These are phyloP conservation scores for Sicyos baderoa DNA, from an alignment of 306 rosid species.

Conservation along the genomic window DNA sequence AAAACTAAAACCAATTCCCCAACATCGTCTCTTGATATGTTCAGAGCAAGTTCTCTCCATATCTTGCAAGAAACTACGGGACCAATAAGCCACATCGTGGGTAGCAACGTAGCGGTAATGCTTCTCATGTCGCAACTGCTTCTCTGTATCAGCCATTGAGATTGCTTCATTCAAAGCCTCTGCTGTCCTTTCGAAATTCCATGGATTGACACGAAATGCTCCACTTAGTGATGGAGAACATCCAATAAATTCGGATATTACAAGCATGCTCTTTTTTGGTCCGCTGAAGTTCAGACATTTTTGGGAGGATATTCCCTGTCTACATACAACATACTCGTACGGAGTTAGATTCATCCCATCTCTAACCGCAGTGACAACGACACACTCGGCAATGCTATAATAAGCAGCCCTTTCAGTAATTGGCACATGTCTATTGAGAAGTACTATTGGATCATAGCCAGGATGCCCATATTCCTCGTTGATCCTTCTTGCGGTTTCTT, in stretches of 20 bases:
- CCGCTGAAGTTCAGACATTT: slow-evolving; percentile 33
- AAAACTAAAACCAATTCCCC: slow-evolving; percentile 75
- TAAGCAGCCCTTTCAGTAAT: slow-evolving; percentile 53
- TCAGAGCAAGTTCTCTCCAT: slow-evolving; percentile 71
- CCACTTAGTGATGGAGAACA: slow-evolving; percentile 85
- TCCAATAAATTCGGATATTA: slow-evolving; percentile 73
- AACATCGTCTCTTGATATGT: slow-evolving; percentile 57
- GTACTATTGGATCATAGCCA: slow-evolving; percentile 53
- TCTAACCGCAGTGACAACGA: slow-evolving; percentile 73
- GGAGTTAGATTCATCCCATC: slow-evolving; percentile 86
- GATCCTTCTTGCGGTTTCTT: slow-evolving; percentile 50
- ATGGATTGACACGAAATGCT: slow-evolving; percentile 70
- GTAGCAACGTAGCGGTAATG: slow-evolving; percentile 69
- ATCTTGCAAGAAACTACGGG: slow-evolving; percentile 74
- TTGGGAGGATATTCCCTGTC: slow-evolving; percentile 56
- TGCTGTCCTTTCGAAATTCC: slow-evolving; percentile 67
- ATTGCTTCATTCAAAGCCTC: slow-evolving; percentile 70
- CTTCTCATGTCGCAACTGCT: slow-evolving; percentile 63
- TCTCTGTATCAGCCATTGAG: slow-evolving; percentile 52
- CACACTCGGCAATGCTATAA: slow-evolving; percentile 77
- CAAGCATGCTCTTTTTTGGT: slow-evolving; percentile 73
- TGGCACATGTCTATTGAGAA: slow-evolving; percentile 50
- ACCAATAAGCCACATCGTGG: slow-evolving; percentile 72
- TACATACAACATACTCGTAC: slow-evolving; percentile 68
- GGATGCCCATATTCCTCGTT: slow-evolving; percentile 52